Evolutionary conservation across 306 rosid genomes (phyloP), one percentile per base, ranked within the genome.

Genomic region (Calophaca sinica): DNA sequence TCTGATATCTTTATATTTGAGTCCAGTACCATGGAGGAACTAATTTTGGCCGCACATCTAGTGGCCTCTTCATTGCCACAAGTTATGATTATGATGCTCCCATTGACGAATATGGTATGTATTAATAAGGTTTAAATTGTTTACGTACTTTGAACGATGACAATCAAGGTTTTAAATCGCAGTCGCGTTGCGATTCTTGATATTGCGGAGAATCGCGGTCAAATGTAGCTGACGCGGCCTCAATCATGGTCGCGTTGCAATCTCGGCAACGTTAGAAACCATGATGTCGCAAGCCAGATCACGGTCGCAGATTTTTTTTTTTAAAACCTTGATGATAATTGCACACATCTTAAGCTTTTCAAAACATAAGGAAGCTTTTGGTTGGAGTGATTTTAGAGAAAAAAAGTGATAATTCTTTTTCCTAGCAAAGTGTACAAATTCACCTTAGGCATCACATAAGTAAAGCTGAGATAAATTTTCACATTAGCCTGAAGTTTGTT

Each of bases 1-100:
- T 61, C 72, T 33, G 63, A 26, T 71, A 20, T 82, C 38, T 55
- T 20, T 15, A 2, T 8, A 29, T 51, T 58, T 32, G 58, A 15
- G 78, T 80, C 60, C 45, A 96, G 99, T 96, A 90, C 62, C 99
- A 96, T 73, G 99, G 99, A 65, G 99, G 99, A 88, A 96, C 99
- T 15, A 96, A 96, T 76, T 96, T 96, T 70, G 99, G 99, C 48
- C 85, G 91, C 6, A 92, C 96, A 6, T 82, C 99, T 1, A 79
- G 90, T 14, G 99, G 99, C 6, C 99, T 86, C 57, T 96, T 96
- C 85, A 88, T 92, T 53, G 89, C 98, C 5, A 96, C 98, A 12
- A 96, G 98, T 86, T 96, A 96, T 31, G 99, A 96, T 70, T 96
- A 96, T 20, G 98, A 96, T 75, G 98, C 99, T 48, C 99, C 99